These are phyloP conservation scores for Penicillium rolfsii DNA, from an alignment of 2,329 filamentous ascomycete species.

Conservation along the genomic window DNA sequence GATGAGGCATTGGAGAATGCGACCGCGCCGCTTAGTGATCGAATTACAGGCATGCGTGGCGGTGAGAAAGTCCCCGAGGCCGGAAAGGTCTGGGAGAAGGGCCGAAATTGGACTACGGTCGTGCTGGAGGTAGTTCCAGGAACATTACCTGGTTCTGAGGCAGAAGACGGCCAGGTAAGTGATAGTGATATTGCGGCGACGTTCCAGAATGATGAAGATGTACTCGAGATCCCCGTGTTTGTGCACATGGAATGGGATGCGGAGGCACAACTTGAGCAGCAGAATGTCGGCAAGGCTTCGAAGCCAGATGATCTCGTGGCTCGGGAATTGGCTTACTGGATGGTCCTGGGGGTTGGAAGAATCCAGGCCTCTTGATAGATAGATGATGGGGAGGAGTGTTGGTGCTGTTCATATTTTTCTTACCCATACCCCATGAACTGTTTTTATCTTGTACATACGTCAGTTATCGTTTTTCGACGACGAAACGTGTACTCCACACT, in stretches of 20 bases:
- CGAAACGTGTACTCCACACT: background rate
- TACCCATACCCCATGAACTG: slow-evolving; percentile 25
- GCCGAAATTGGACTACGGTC: slow-evolving; percentile 92
- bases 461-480: slow-evolving; percentile 5
- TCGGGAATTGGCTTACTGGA: slow-evolving; percentile 93
- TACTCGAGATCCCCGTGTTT: slow-evolving; percentile 91
- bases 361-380: slow-evolving; percentile 53
- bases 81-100: slow-evolving; percentile 94
- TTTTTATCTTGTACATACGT: slow-evolving; percentile 14
- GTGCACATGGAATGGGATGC: slow-evolving; percentile 89
- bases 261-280: slow-evolving; percentile 53
- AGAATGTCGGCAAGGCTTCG: slow-evolving; percentile 47
- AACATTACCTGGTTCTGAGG: slow-evolving; percentile 39
- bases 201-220: slow-evolving; percentile 59
- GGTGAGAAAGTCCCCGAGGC: slow-evolving; percentile 69
- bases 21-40: slow-evolving; percentile 44
- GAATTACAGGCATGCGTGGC: slow-evolving; percentile 45
- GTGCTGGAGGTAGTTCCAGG: slow-evolving; percentile 84
- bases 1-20: slow-evolving; percentile 76
- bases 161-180: slow-evolving; percentile 35
- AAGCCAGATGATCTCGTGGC: slow-evolving; percentile 71
- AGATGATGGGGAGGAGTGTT: slow-evolving; percentile 3
- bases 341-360: slow-evolving; percentile 82
- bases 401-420: slow-evolving; percentile 14
- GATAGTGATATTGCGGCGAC: slow-evolving; percentile 33